Evolutionary conservation across 139 green algal genomes (phyloP), one percentile per base, ranked within the genome.

Genomic region (Edaphochlamys debaryana): DNA sequence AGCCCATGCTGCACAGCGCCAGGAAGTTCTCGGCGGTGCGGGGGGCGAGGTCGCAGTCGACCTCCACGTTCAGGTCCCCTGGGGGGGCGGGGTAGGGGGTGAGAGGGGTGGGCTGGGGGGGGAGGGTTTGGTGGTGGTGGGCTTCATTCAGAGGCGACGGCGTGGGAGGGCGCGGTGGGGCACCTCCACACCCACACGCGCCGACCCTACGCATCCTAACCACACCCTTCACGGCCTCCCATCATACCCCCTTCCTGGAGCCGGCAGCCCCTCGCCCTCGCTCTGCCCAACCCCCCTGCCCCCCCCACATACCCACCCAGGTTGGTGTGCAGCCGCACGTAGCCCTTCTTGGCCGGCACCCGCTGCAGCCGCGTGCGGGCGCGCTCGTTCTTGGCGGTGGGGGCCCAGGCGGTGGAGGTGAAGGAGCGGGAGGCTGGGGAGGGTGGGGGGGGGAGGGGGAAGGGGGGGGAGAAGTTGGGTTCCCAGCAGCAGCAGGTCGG

Each of bases 1-100:
- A 99, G 60, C 95, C 93, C 67, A 91, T 89, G 81, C 95, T 92
- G 25, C 87, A 92, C 68, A 99, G 92, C 30, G 90, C 93, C 30
- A 99, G 69, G 87, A 99, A 99, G 92, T 99, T 99, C 84, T 99
- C 97, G 86, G 94, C 98, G 32, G 97, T 96, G 36, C 83, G 87
- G 1, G 96, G 96, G 32, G 81, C 91, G 19, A 98, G 79, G 91
- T 98, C 96, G 82, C 91, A 95, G 85, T 98, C 94, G 82, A 98
- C 93, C 90, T 98, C 96, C 19, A 98, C 15, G 87, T 98, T 98
- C 8, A 99, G 84, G 88, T 99, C 94, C 19, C 97, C 50, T 85
- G 50, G 48, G 15, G 48, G 15, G 11, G 62, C 9, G 62, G 62
- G 32, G 62, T n/a, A 37, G 30, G 62, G 62, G 62, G 62, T 69